A percentile compares a stretch with the other conserved stretches of the same genome.
phyloP scores from a whole-genome alignment of 306 rosid species.

The Oemleria cerasiformis region DNA sequence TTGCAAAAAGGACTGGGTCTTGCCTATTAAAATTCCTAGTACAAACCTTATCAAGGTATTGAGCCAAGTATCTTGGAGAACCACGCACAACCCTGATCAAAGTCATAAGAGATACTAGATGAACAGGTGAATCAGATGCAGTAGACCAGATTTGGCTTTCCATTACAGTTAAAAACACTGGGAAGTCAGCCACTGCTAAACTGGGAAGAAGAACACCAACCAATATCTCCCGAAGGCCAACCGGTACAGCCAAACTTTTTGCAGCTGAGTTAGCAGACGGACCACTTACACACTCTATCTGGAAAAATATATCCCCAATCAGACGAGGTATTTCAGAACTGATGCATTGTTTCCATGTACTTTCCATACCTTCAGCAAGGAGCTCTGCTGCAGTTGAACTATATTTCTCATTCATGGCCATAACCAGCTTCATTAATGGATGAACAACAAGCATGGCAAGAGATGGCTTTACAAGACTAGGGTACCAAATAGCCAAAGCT shows the following conservation, averaged over 20 bases:
- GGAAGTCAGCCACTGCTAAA: slow-evolving; percentile 84
- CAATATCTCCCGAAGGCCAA: slow-evolving; percentile 66
- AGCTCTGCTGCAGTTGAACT: slow-evolving; percentile 99
- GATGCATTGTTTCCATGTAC: slow-evolving; percentile 79
- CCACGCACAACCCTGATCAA: slow-evolving; percentile 81
- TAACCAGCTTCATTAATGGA: slow-evolving; percentile 83
- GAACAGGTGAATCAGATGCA: slow-evolving; percentile 95
- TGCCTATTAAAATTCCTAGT: slow-evolving; percentile 21
- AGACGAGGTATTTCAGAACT: slow-evolving; percentile 72
- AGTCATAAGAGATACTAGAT: slow-evolving; percentile 80
- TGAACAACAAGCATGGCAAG: slow-evolving; percentile 73
- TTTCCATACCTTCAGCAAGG: slow-evolving; percentile 96
- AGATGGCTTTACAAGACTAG: slow-evolving; percentile 78
- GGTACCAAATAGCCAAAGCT: slow-evolving; percentile 96
- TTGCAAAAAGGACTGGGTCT: not conserved
- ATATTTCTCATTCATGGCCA: slow-evolving; percentile 85
- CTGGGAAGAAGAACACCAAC: slow-evolving; percentile 93
- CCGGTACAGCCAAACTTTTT: slow-evolving; percentile 48
- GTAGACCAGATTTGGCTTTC: slow-evolving; percentile 99
- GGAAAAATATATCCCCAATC: slow-evolving; percentile 85
- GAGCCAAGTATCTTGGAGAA: slow-evolving; percentile 79
- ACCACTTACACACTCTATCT: slow-evolving; percentile 82
- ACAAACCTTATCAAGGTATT: slow-evolving; percentile 91
- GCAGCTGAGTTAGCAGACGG: slow-evolving; percentile 46
- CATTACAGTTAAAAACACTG: slow-evolving; percentile 63